Base-by-base conservation (phyloP, 352 stramenopile genomes). In the Phytophthora melonis region DNA sequence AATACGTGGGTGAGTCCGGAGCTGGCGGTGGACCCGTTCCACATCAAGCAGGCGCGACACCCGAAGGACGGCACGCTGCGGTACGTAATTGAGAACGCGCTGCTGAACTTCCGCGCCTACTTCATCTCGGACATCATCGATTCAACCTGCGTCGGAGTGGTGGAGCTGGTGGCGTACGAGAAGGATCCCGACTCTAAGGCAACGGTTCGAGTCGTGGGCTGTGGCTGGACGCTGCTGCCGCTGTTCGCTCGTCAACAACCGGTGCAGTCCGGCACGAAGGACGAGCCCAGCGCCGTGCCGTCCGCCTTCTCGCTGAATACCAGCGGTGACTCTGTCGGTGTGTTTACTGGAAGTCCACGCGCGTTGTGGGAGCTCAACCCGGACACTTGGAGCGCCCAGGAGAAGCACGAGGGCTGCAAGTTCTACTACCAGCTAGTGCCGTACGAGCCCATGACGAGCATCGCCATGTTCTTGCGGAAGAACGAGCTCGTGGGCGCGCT, bases 191-290 rank as follows among this genome's bases (percentile, higher is more conserved):
- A 90, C 66, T 96, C 80, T 14, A 97, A 87, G 74, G 91, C 77
- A 30, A 92, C 78, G 4, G 85, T 88, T 8, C 74, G 74, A 21
- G 68, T 86, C 5, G 95, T 93, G 49, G 94, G 95, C 3, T 98
- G 94, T 68, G 97, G 97, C 18, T 99, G 96, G 95, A 96, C 90
- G 32, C 79, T 98, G 10, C 63, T 99, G 3, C 93, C 94, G 49
- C 80, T 98, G 13, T 98, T 98, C 67, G 75, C 83, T 10, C 77
- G 79, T 47, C 52, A 72, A 36, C 60, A 83, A 66, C 64, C 64
- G 6, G 49, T 63, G 9, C 57, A 75, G 10, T 43, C 25, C 27
- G 49, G 43, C 4, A 47, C 18, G 4, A 66, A 64, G 18, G 58
- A 25, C 23, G 52, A 66, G 14, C 68, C 36, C 14, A 71, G 25